A percentile compares a stretch with the other conserved stretches of the same genome.
Conservation (phyloP, 306 rosid genomes). For the Sechiopsis laciniata region DNA sequence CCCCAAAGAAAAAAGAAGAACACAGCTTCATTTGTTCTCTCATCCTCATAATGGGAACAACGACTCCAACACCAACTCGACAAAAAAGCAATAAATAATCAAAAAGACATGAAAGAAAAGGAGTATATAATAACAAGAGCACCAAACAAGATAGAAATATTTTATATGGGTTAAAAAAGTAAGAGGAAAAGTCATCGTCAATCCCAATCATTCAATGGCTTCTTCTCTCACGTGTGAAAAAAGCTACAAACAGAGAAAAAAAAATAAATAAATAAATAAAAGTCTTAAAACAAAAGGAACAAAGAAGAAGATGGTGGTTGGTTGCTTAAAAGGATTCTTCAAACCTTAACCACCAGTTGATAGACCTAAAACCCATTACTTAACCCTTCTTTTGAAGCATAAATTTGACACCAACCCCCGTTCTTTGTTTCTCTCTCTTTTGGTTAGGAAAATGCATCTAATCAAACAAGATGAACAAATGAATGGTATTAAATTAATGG, state of each 20-base stretch:
- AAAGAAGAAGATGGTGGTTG: conserved; percentile 22
- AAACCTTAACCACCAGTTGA: conserved; percentile 26
- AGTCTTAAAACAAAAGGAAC: no score
- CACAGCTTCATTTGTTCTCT: no score
- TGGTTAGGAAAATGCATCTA: conserved; percentile 20
- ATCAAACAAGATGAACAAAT: not conserved
- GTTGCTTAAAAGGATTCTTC: conserved; percentile 38
- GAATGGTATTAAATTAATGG: not conserved
- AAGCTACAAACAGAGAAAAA: no score
- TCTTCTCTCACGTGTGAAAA: conserved; percentile 31
- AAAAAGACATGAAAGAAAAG: conserved; percentile 18
- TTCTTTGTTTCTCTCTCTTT: not conserved
- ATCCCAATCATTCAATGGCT: conserved; percentile 40
- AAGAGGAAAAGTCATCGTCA: conserved; percentile 32
- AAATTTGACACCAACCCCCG: conserved; percentile 12
- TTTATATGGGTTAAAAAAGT: no score
- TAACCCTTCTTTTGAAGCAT: conserved; percentile 42
- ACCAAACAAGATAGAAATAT: no score
- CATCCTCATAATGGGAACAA: no score
- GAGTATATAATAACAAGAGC: conserved; percentile 14
- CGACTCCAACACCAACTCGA: no score
- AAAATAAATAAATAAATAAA: no score
- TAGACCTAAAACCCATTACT: no score
- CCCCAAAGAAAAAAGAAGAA: no score
- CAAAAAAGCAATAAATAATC: no score